phyloP scores from a whole-genome alignment of 768 basidiomycete genomes.

The Leccinum longicurvipes region DNA sequence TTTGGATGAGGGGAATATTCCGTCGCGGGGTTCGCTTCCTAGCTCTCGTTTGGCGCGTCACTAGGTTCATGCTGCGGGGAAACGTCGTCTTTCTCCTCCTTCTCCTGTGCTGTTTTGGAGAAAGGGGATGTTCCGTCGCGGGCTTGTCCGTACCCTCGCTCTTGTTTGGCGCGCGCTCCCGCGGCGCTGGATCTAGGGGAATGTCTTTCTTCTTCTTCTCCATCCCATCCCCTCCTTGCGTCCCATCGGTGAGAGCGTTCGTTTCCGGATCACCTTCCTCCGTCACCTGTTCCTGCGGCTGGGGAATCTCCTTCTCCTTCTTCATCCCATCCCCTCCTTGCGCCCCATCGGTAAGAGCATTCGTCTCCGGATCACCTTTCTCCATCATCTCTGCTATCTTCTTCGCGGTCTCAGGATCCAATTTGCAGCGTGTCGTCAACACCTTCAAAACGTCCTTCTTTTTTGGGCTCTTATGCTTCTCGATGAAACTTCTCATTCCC shows the following conservation, averaged over 20 bases:
- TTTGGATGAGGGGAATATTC: too few relatives aligned
- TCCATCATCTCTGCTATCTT: constrained; percentile 23
- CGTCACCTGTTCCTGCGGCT: too few relatives aligned
- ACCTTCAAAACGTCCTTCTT: constrained; percentile 16
- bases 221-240: neutral
- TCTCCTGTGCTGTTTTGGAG: too few relatives aligned
- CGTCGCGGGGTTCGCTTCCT: too few relatives aligned
- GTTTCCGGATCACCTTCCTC: too few relatives aligned
- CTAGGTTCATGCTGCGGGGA: too few relatives aligned
- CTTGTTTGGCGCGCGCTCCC: neutral
- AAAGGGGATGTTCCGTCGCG: too few relatives aligned
- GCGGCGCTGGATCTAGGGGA: too few relatives aligned
- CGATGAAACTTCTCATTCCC: constrained; percentile 16
- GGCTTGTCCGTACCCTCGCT: neutral
- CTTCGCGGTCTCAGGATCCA: constrained; percentile 18
- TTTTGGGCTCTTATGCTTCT: constrained; percentile 12
- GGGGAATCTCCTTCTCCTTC: neutral
- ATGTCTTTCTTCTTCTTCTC: neutral
- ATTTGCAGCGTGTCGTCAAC: constrained; percentile 16
- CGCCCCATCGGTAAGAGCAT: neutral
- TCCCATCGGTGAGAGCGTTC: neutral
- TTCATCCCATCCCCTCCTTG: neutral
- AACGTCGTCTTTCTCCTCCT: too few relatives aligned
- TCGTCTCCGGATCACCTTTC: constrained; percentile 4
- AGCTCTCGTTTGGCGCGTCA: too few relatives aligned